Evolutionary conservation across 164 flowering plant genomes (phyloP).

Genomic region (Piper longum): DNA sequence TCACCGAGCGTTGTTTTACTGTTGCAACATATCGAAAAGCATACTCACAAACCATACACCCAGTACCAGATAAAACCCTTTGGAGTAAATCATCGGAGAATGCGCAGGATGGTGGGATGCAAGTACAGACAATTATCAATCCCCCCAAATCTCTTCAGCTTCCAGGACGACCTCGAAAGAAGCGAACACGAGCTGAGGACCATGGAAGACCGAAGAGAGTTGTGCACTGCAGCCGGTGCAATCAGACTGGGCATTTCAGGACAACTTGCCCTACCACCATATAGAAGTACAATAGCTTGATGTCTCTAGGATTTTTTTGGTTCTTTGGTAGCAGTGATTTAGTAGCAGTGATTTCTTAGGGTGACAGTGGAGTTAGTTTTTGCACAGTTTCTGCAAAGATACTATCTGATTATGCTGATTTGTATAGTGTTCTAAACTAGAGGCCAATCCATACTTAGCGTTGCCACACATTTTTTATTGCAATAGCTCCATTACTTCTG

Average conservation of each 20-base stretch:
- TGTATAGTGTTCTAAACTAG: no score
- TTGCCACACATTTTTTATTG: no score
- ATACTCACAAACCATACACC: conserved; percentile 37
- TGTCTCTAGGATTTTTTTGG: background rate
- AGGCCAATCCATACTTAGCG: no score
- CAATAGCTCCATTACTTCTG: no score
- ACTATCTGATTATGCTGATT: no score
- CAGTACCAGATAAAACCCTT: conserved; percentile 35
- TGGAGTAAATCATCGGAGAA: conserved; percentile 32
- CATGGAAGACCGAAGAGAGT: conserved; percentile 35
- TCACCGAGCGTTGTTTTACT: conserved; percentile 39
- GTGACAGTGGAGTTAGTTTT: background rate
- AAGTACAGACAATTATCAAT: conserved; percentile 16
- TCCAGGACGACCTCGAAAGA: conserved; percentile 33
- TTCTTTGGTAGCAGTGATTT: background rate
- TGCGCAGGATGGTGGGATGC: conserved; percentile 14
- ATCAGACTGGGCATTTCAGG: conserved; percentile 44
- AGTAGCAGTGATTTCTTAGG: background rate
- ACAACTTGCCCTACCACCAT: conserved; percentile 28
- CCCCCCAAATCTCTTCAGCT: conserved; percentile 41
- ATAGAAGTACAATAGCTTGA: background rate
- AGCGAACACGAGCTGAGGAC: conserved; percentile 32
- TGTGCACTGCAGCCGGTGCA: conserved; percentile 43
- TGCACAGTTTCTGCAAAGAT: no score
- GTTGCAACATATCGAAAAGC: conserved; percentile 35